phyloP scores from a whole-genome alignment of 768 basidiomycete genomes.

The Leccinum obscurum region DNA sequence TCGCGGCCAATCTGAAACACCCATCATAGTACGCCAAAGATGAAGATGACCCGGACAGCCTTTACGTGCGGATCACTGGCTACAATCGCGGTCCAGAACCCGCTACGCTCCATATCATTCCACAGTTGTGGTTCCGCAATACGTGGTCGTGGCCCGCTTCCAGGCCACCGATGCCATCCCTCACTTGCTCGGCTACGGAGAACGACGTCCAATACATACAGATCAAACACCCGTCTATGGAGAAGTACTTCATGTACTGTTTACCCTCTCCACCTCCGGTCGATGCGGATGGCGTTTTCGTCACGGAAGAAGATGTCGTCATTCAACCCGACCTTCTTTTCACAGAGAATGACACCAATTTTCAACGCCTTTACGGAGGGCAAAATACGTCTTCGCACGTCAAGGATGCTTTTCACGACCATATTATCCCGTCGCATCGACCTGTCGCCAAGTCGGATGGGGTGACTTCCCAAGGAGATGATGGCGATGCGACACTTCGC shows the following conservation, averaged over 20 bases:
- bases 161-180: constrained; percentile 62
- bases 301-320: constrained; percentile 60
- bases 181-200: constrained; percentile 52
- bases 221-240: constrained; percentile 71
- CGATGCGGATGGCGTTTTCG: constrained; percentile 62
- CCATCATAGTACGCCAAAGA: constrained; percentile 89
- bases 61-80: constrained; percentile 91
- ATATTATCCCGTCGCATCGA: constrained; percentile 87
- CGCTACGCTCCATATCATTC: constrained; percentile 90
- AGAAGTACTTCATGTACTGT: constrained; percentile 82
- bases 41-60: constrained; percentile 81
- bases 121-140: constrained; percentile 97
- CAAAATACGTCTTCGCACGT: constrained; percentile 80
- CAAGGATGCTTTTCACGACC: constrained; percentile 98
- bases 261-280: constrained; percentile 92
- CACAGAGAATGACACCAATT: constrained; percentile 98
- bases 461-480: constrained; percentile 2
- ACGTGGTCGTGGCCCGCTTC: constrained; percentile 93
- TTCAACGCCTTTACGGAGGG: constrained; percentile 84
- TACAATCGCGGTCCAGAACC: constrained; percentile 97
- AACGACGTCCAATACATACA: constrained; percentile 60
- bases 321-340: constrained; percentile 83
- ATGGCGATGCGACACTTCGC: not conserved
- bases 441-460: constrained; percentile 44
- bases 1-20: constrained; percentile 3